Evolutionary conservation across 2,329 filamentous ascomycete species (phyloP).

Genomic region (Cladosporium sphaerospermum): DNA sequence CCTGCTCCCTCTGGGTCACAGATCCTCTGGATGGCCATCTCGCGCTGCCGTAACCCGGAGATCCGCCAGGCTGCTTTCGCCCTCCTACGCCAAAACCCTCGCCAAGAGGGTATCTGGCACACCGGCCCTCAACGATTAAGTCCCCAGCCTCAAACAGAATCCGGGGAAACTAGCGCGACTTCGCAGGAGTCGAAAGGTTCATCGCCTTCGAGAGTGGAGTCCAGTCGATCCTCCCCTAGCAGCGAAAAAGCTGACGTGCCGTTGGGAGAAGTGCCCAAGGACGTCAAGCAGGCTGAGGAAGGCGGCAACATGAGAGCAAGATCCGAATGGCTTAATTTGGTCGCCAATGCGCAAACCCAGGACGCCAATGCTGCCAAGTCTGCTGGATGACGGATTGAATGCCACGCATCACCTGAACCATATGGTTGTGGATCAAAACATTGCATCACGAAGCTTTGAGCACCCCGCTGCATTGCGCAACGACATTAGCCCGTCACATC

Average conservation of each 20-base stretch:
- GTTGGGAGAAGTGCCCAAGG: slow-evolving; percentile 8
- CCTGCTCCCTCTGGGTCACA: slow-evolving; percentile 30
- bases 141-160: background rate
- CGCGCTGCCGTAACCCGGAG: slow-evolving; percentile 26
- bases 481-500: too few relatives aligned
- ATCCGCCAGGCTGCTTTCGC: slow-evolving; percentile 29
- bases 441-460: too few relatives aligned
- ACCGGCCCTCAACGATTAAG: slow-evolving; percentile 25
- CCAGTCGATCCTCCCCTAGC: background rate
- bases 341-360: background rate
- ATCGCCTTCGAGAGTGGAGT: background rate
- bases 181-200: background rate
- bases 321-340: slow-evolving; percentile 8
- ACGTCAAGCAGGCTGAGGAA: background rate
- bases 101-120: slow-evolving; percentile 31
- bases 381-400: background rate
- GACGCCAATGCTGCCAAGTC: background rate
- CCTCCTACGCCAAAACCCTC: slow-evolving; percentile 27
- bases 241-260: background rate
- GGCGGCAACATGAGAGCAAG: slow-evolving; percentile 10
- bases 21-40: slow-evolving; percentile 31
- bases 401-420: too few relatives aligned
- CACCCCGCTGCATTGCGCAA: too few relatives aligned
- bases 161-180: background rate
- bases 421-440: too few relatives aligned